phyloP scores from a whole-genome alignment of 2,329 filamentous ascomycete species.

The Amphichorda felina region DNA sequence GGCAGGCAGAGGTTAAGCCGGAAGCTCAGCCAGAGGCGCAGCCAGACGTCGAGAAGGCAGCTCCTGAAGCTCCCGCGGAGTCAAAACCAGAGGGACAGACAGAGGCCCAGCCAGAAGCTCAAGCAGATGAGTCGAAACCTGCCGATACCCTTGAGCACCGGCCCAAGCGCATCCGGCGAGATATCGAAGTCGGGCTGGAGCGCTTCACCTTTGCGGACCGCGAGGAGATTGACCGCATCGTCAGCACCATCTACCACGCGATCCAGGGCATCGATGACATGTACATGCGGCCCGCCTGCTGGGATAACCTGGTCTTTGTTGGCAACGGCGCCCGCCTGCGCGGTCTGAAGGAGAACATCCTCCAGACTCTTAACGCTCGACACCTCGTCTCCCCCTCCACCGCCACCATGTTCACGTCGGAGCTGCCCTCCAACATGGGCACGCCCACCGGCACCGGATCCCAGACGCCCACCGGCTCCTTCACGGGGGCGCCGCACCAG shows the following conservation, averaged over 20 bases:
- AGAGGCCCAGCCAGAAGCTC: constrained; percentile 9
- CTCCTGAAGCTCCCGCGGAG: constrained; percentile 5
- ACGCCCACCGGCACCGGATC: constrained; percentile 84
- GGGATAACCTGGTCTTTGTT: constrained; percentile 86
- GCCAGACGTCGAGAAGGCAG: constrained; percentile 6
- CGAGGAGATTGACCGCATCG: constrained; percentile 70
- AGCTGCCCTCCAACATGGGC: constrained; percentile 85
- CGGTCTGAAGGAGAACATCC: constrained; percentile 82
- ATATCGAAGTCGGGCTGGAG: constrained; percentile 69
- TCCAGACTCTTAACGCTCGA: constrained; percentile 66
- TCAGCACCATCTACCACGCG: constrained; percentile 70
- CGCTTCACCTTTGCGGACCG: constrained; percentile 60
- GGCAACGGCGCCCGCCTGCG: constrained; percentile 66
- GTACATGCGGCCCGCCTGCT: constrained; percentile 73
- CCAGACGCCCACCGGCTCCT: constrained; percentile 69
- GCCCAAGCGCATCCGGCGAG: constrained; percentile 46
- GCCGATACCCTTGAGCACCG: constrained; percentile 26
- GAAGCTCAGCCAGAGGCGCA: constrained; percentile 11
- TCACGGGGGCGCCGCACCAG: constrained; percentile 42
- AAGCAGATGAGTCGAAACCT: constrained; percentile 7
- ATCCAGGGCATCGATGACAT: constrained; percentile 76
- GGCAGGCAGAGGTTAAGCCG: constrained; percentile 6
- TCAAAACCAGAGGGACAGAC: constrained; percentile 12
- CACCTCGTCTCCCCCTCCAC: constrained; percentile 87
- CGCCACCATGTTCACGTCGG: constrained; percentile 93